Evolutionary conservation across 352 stramenopile species (phyloP).

Genomic region (Globisporangium canariense): DNA sequence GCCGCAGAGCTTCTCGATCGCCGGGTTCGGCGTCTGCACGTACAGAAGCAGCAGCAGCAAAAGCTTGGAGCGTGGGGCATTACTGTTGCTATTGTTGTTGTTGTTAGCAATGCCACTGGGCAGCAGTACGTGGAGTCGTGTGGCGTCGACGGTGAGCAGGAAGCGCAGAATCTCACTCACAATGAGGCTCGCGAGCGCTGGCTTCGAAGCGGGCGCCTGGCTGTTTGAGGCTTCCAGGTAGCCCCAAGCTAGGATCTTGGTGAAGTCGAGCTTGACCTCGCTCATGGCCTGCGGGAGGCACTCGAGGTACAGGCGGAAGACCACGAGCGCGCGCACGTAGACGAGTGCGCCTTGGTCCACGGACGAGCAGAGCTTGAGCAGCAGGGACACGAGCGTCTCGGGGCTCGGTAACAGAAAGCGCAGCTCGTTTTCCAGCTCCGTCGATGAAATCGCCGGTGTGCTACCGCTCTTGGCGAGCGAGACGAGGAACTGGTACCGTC

Average conservation of each 20-base stretch:
- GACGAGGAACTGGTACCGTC: constrained; percentile 45
- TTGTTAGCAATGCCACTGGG: constrained; percentile 17
- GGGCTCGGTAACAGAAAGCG: constrained; percentile 72
- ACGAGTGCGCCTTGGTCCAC: constrained; percentile 45
- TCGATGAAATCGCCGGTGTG: constrained; percentile 5
- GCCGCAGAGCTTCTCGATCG: constrained; percentile 37
- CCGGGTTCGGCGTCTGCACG: constrained; percentile 30
- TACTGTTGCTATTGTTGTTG: constrained; percentile 18
- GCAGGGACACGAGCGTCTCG: constrained; percentile 71
- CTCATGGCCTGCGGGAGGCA: constrained; percentile 71
- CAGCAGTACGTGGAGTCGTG: constrained; percentile 58
- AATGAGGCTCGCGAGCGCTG: constrained; percentile 48
- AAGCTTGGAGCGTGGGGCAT: constrained; percentile 42
- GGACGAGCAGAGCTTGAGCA: constrained; percentile 64
- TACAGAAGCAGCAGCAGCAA: constrained; percentile 64
- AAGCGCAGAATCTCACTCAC: constrained; percentile 73
- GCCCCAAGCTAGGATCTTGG: constrained; percentile 70
- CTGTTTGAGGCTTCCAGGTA: constrained; percentile 29
- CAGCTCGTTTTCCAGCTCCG: constrained; percentile 59
- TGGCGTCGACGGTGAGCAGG: constrained; percentile 52
- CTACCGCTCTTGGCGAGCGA: constrained; percentile 19
- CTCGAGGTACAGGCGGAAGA: constrained; percentile 75
- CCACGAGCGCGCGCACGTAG: constrained; percentile 68
- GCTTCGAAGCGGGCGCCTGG: neutral
- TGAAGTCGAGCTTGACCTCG: constrained; percentile 83